These are phyloP conservation scores for Boechera divaricarpa DNA, from an alignment of 345 rosid species.

Conservation along the genomic window DNA sequence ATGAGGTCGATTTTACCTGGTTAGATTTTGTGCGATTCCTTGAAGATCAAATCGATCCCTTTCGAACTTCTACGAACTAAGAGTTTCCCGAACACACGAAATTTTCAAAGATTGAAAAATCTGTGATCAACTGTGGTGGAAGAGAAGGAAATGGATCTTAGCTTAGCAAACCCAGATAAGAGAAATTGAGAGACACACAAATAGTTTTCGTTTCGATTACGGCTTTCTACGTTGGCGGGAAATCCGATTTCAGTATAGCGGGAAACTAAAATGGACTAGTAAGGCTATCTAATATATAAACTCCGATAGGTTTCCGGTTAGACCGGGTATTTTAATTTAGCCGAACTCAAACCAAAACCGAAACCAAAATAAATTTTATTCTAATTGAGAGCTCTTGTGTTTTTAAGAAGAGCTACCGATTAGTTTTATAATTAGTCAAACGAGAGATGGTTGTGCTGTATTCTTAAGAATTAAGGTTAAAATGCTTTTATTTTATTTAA, in stretches of 20 bases:
- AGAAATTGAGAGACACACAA: not conserved
- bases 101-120: slow-evolving; percentile 1
- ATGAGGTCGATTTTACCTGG: slow-evolving; percentile 28
- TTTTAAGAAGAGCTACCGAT: not conserved
- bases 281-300: too few relatives aligned
- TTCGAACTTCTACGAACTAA: not conserved
- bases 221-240: slow-evolving; percentile 36
- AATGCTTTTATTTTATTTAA: not conserved
- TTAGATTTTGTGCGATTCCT: slow-evolving; percentile 1
- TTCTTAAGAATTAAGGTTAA: not conserved
- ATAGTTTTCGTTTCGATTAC: not conserved
- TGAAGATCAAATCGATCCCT: slow-evolving; percentile 1
- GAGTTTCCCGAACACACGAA: not conserved
- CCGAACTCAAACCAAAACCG: slow-evolving; percentile 14
- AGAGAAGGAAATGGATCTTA: not conserved
- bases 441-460: slow-evolving; percentile 31
- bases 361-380: not conserved
- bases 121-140: not conserved
- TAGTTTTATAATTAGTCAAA: slow-evolving; percentile 19
- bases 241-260: slow-evolving; percentile 30
- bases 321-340: not conserved
- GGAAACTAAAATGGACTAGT: slow-evolving; percentile 15
- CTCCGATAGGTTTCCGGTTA: slow-evolving; percentile 21
- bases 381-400: not conserved
- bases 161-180: not conserved